Evolutionary conservation across 2,329 filamentous ascomycete genomes (phyloP), one percentile per base, ranked within the genome.

Genomic region (Penicillium capsulatum): DNA sequence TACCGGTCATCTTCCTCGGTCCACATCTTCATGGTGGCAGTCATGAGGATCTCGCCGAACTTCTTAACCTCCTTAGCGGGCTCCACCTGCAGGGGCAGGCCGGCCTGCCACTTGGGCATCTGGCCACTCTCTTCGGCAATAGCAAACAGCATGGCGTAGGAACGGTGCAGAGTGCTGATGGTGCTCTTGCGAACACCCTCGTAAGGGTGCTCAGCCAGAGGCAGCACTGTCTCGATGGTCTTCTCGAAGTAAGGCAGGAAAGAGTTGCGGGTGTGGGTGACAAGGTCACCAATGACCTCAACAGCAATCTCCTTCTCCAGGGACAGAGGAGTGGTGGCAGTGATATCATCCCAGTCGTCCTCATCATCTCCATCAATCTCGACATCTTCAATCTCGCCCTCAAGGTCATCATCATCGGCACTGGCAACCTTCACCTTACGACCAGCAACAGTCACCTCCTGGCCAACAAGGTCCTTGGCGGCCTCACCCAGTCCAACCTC

Each of bases 251-350:
- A 95, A 4, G 86, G 82, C 51, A 94, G 76, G 63, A 80, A 88
- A 52, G 84, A 79, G 59, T 79, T 78, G 65, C 87, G 89, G 33
- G 87, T 87, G 71, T 94, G 83, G 32, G 86, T 84, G 58, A 97
- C 83, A 47, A 98, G 81, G 60, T 98, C 92, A 50, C 90, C 92
- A 24, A 96, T 78, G 4, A 96, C 90, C 66, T 98, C 92, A 31
- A 95, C 81, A 26, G 92, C 91, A 55, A 97, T 94, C 69, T 98
- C 92, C 70, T 97, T 96, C 75, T 97, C 92, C 57, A 95, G 79
- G 16, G 91, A 88, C 39, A 96, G 80, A 37, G 89, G 88, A 17
- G 88, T 94, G 47, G 94, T 86, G 35, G 87, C 87, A 42, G 81
- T 83, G 33, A 94, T 75, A 55, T 89, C 86, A 55, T 89, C 84